These are phyloP conservation scores for Stenogyne calaminthoides DNA, from an alignment of 305 asterid species.

Conservation along the genomic window DNA sequence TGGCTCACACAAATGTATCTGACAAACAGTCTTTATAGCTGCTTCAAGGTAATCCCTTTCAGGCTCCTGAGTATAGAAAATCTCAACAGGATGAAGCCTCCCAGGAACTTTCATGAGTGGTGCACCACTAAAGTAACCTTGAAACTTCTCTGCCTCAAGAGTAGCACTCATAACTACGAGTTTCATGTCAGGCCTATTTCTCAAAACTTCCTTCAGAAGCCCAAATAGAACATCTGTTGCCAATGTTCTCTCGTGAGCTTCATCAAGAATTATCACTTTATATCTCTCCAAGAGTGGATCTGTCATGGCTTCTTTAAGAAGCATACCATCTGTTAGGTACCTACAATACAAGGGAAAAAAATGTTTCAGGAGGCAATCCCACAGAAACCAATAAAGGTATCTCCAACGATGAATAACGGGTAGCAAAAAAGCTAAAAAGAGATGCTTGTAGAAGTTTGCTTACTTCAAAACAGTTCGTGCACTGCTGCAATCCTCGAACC, in stretches of 20 bases:
- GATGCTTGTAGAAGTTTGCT: neutral
- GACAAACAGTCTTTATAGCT: conserved; percentile 89
- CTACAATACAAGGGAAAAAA: conserved; percentile 38
- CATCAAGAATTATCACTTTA: conserved; percentile 95
- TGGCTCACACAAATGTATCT: conserved; percentile 83
- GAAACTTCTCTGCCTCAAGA: conserved; percentile 97
- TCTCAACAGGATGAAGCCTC: conserved; percentile 95
- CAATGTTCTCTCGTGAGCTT: conserved; percentile 97
- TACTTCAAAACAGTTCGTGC: conserved; percentile 81
- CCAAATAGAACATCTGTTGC: conserved; percentile 99
- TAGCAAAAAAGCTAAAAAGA: neutral
- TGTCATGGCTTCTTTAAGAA: conserved; percentile 96
- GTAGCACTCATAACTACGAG: conserved; percentile 99
- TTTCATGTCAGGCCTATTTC: conserved; percentile 79
- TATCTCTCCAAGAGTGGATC: conserved; percentile 95
- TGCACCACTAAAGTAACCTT: conserved; percentile 77
- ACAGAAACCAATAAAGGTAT: neutral
- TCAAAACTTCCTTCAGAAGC: conserved; percentile 88
- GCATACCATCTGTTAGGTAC: conserved; percentile 99
- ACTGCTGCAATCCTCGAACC: conserved; percentile 94
- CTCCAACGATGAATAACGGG: neutral
- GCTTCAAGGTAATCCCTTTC: conserved; percentile 97
- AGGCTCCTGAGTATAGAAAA: conserved; percentile 91
- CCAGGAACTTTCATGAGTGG: conserved; percentile 99
- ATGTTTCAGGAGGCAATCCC: neutral